Evolutionary conservation across 2,329 filamentous ascomycete species (phyloP), one percentile per base, ranked within the genome.

Genomic region (Camillea tinctor): DNA sequence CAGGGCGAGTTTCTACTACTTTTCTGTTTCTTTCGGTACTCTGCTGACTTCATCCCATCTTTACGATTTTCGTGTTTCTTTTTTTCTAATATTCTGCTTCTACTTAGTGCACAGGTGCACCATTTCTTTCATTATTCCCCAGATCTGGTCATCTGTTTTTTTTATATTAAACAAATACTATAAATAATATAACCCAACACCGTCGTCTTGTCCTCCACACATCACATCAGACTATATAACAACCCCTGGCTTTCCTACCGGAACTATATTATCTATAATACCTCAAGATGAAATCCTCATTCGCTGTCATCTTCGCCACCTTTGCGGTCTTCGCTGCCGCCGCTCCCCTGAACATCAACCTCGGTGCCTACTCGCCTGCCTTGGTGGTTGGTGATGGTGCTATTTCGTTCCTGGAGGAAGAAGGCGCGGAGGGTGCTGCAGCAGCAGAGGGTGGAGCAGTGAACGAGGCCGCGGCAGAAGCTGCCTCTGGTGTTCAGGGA

Each of bases 381-480:
- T 64, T 74, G 66, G 72, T 74, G 61, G 71, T 72, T 63, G 72
- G 72, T 74, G 74, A 76, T 73, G 79, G 79, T 73, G 79, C 80
- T 67, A 80, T 81, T 61, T 79, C 77, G 62, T 80, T 81, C 62
- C 74, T 52, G 52, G 64, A 64, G 21, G 62, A 9, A 48, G 54
- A 60, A 19, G 26, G 26, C 26, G 26, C 26, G 21, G 62, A 9
- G 40, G 54, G 58, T 17, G 26, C 7, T 11, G 26, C 26, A 21
- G 62, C 9, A 48, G 54, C 57, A 19, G 68, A 66, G 48, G 65
- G 58, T 13, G 63, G 60, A 22, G 66, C 64, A 6, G 65, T 59
- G 17, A 51, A 57, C 2, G 62, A 64, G 22, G 61, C 59, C 21
- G 68, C 64, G n/a, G 66, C 64, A 4, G 65, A 63, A 2, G 56